A percentile compares a stretch with the other conserved stretches of the same genome.
Conservation (phyloP, 805 yeast genomes). For the Candida namnaoensis region DNA sequence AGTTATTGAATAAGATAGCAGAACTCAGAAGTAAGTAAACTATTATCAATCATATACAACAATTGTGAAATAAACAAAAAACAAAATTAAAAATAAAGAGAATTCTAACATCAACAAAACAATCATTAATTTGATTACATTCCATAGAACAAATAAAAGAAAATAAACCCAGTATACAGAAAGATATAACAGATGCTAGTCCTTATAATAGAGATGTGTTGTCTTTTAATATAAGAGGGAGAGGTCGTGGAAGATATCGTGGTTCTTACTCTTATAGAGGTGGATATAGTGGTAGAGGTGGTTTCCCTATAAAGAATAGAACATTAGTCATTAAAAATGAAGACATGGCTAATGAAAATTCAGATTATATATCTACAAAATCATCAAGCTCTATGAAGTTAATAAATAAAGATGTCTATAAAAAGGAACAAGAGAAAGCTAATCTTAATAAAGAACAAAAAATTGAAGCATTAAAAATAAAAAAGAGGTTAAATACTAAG, state of each 20-base stretch:
- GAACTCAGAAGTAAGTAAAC: too few species aligned
- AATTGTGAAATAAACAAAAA: too few species aligned
- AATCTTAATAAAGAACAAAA: constrained; percentile 15
- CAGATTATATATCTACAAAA: constrained; percentile 21
- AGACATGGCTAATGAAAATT: constrained; percentile 2
- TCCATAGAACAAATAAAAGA: too few species aligned
- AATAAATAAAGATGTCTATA: constrained; percentile 27
- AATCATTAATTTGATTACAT: too few species aligned
- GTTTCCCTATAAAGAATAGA: constrained; percentile 20
- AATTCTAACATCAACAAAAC: too few species aligned
- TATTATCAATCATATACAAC: too few species aligned
- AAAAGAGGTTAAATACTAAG: constrained; percentile 5
- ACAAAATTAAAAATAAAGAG: too few species aligned
- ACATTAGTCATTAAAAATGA: constrained; percentile 20
- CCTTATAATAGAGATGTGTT: too few species aligned
- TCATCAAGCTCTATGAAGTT: constrained; percentile 29
- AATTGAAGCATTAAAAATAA: constrained; percentile 12
- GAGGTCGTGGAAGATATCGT: constrained; percentile 2
- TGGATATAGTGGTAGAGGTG: constrained; percentile 11
- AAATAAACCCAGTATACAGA: too few species aligned
- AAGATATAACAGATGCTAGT: too few species aligned
- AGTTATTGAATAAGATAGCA: too few species aligned
- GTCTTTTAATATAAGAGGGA: background rate
- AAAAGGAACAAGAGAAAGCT: constrained; percentile 19
- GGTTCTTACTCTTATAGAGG: constrained; percentile 5